Evolutionary conservation across 1,139 yeast genomes (phyloP).

Genomic region (Sugiyamaella pinicola): DNA sequence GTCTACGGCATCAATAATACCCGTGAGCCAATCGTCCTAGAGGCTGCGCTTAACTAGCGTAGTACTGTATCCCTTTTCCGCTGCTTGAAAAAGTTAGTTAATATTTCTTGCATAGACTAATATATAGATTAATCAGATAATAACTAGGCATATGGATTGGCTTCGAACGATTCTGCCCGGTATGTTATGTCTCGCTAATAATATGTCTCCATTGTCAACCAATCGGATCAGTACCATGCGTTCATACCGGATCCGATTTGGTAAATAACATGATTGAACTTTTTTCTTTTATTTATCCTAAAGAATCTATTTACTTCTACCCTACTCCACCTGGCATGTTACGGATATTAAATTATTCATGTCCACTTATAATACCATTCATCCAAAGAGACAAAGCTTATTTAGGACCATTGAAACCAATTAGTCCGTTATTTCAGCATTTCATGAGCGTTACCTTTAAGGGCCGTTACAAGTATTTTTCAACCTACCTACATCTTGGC

Average conservation of each 20-base stretch:
- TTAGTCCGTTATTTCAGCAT: background rate
- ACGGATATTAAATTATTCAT: slow-evolving; percentile 2
- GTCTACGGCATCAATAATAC: background rate
- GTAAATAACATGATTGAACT: too few relatives aligned
- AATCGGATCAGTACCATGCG: too few relatives aligned
- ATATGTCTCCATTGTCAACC: too few relatives aligned
- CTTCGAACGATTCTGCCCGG: too few relatives aligned
- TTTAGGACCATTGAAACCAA: background rate
- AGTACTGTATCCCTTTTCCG: background rate
- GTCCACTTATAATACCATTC: slow-evolving; percentile 4
- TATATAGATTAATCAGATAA: too few relatives aligned
- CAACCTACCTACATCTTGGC: background rate
- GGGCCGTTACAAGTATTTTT: background rate
- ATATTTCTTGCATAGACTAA: background rate
- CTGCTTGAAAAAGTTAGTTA: background rate
- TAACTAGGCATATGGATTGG: too few relatives aligned
- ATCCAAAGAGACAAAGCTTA: slow-evolving; percentile 8
- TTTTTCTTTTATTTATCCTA: too few relatives aligned
- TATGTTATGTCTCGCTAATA: too few relatives aligned
- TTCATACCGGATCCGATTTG: too few relatives aligned
- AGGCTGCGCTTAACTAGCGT: background rate
- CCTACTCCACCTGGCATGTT: background rate
- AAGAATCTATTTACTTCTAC: too few relatives aligned
- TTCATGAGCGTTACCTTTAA: background rate
- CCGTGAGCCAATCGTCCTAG: background rate